Evolutionary conservation across 169 alveolate species (phyloP).

Genomic region (Plasmodium vinckei): DNA sequence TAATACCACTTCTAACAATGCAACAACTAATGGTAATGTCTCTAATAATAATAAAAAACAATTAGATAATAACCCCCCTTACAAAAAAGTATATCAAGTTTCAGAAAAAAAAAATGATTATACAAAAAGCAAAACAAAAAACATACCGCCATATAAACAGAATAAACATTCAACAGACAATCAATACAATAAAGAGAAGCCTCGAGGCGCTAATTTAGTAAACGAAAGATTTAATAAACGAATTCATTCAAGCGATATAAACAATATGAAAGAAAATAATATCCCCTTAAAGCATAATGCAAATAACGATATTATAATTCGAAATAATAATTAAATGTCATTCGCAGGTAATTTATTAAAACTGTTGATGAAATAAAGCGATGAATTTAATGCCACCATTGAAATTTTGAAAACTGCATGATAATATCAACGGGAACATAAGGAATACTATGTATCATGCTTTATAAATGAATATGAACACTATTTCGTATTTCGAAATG

Average conservation of each 20-base stretch:
- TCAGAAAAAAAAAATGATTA: conserved; percentile 18
- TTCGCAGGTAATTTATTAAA: too few species aligned
- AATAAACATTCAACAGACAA: conserved; percentile 5
- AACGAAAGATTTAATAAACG: conserved; percentile 28
- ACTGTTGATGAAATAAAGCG: too few species aligned
- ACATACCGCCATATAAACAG: conserved; percentile 2
- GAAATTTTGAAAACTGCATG: too few species aligned
- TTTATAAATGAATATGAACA: too few species aligned
- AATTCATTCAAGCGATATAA: conserved; percentile 29
- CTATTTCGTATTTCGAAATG: too few species aligned
- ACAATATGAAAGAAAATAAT: conserved; percentile 6
- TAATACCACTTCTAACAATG: neutral
- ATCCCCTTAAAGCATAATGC: conserved; percentile 12
- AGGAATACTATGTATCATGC: too few species aligned
- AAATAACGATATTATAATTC: neutral
- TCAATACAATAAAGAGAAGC: conserved; percentile 8
- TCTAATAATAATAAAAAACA: neutral
- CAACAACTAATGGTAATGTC: too few species aligned
- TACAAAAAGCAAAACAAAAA: conserved; percentile 16
- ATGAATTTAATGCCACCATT: too few species aligned
- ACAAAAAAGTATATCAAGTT: conserved; percentile 18
- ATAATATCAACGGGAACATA: too few species aligned
- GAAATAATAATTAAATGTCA: neutral
- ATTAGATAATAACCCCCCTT: conserved; percentile 1
- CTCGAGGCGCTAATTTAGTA: conserved; percentile 20